Percentiles rank a stretch among this genome's conserved stretches.
Conservation (phyloP, 495 filamentous ascomycete genomes). For the Xylaria sp. region DNA sequence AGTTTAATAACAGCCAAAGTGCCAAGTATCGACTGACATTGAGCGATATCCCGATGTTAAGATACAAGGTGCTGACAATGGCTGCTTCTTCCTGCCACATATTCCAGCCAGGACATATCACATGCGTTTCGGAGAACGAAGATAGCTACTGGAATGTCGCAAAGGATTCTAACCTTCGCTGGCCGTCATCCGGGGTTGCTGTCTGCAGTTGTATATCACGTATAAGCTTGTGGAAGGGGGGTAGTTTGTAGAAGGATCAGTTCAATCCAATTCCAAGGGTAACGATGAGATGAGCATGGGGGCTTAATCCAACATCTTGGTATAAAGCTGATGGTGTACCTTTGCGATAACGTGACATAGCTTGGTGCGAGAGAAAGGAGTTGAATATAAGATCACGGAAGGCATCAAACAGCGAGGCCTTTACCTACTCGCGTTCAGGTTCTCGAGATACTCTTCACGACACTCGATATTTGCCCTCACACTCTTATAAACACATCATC, state of each 20-base stretch:
- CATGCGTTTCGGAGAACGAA: not conserved
- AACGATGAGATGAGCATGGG: not conserved
- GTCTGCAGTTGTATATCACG: not conserved
- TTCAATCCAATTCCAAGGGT: not conserved
- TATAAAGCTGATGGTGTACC: not conserved
- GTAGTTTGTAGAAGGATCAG: not conserved
- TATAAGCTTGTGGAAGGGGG: not conserved
- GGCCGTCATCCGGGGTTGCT: not conserved
- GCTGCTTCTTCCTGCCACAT: not conserved
- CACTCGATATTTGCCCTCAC: not conserved
- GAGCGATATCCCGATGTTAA: not conserved
- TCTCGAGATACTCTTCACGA: not conserved
- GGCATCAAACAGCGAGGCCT: not conserved
- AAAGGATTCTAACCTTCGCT: not conserved
- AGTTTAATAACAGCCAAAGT: not conserved
- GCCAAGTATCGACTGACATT: not conserved
- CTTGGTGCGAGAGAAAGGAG: conserved; percentile 1
- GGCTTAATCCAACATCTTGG: conserved; percentile 8
- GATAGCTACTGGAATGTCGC: not conserved
- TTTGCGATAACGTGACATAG: not conserved
- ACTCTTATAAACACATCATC: no score
- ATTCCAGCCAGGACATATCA: no score
- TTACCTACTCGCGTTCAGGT: not conserved
- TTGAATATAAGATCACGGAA: not conserved
- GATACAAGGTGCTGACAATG: not conserved